Evolutionary conservation across 2,329 filamentous ascomycete genomes (phyloP).

Genomic region (Xylaria sp.): DNA sequence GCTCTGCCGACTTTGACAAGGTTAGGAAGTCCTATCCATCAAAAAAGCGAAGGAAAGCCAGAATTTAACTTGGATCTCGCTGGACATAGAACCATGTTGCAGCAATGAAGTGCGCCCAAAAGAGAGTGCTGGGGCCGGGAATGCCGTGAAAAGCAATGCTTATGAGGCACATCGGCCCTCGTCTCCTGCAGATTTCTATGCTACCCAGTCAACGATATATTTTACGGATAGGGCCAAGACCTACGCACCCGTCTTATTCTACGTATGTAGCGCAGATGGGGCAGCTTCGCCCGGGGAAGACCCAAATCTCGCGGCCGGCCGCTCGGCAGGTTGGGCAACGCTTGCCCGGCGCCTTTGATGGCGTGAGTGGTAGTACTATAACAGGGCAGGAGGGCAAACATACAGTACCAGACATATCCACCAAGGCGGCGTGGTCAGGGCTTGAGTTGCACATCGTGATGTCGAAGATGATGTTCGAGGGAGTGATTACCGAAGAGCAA

Average conservation of each 20-base stretch:
- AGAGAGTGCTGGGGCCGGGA: neutral
- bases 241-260: constrained; percentile 23
- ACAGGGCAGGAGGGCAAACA: neutral
- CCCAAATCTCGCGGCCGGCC: constrained; percentile 39
- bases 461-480: constrained; percentile 3
- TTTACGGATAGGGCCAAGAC: neutral
- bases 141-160: neutral
- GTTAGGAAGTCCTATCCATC: neutral
- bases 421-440: constrained; percentile 25
- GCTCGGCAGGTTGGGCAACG: constrained; percentile 40
- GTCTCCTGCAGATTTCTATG: neutral
- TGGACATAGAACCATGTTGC: neutral
- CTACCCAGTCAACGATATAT: neutral
- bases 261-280: constrained; percentile 44
- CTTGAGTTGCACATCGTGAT: constrained; percentile 30
- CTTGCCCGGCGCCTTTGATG: constrained; percentile 41
- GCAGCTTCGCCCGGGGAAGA: constrained; percentile 43
- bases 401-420: constrained; percentile 41
- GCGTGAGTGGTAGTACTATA: constrained; percentile 18
- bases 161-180: neutral
- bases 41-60: neutral
- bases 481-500: neutral
- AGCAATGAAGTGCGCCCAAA: neutral
- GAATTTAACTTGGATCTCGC: neutral
- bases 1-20: neutral